Conservation (phyloP, 164 flowering plant species). For the Chimonanthus praecox region DNA sequence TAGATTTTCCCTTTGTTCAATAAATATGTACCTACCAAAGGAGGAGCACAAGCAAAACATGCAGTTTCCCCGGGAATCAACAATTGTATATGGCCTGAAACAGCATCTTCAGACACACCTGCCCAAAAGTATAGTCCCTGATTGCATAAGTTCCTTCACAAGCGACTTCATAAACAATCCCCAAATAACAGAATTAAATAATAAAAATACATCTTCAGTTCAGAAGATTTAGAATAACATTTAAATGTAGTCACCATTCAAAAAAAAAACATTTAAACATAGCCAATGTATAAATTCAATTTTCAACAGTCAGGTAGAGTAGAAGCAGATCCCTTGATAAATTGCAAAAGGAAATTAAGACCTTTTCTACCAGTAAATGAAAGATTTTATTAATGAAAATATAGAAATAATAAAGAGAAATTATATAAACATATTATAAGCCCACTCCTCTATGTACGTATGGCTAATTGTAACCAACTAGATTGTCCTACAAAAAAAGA, state of each 20-base stretch:
- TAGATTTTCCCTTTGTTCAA: neutral
- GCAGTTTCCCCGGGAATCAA: slow-evolving; percentile 98
- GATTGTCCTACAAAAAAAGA: no score
- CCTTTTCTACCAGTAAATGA: neutral
- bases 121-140: slow-evolving; percentile 13
- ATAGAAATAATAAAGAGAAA: no score
- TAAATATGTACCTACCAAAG: slow-evolving; percentile 60
- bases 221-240: neutral
- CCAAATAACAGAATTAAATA: neutral
- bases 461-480: no score
- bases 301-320: neutral
- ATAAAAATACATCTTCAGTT: neutral
- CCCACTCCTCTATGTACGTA: no score
- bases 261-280: neutral
- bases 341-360: neutral
- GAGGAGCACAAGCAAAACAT: slow-evolving; percentile 99
- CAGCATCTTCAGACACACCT: slow-evolving; percentile 99
- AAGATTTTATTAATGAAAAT: no score
- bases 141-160: neutral
- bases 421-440: no score
- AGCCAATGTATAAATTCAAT: neutral
- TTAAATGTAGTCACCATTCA: neutral
- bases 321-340: no score
- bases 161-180: neutral
- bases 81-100: slow-evolving; percentile 96